phyloP scores from a whole-genome alignment of 2,329 filamentous ascomycete species.

The Xylariaceae sp. region DNA sequence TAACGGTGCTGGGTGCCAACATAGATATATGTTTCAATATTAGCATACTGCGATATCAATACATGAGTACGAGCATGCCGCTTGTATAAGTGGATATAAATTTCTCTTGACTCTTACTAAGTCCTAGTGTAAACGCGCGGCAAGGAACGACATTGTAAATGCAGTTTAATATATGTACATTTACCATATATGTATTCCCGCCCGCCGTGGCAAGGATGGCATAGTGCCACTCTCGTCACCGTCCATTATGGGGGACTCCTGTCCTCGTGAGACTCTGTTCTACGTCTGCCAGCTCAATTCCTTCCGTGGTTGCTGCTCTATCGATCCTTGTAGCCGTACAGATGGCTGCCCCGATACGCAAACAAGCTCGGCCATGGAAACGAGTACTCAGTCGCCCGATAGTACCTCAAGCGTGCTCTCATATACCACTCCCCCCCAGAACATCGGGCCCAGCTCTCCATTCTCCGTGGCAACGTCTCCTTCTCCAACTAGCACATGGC shows the following conservation, averaged over 20 bases:
- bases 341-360: not conserved
- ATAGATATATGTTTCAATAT: not conserved
- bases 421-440: not conserved
- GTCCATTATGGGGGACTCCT: not conserved
- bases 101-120: not conserved
- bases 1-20: not conserved
- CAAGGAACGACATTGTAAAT: not conserved
- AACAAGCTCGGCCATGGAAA: not conserved
- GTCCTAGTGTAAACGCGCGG: not conserved
- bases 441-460: not conserved
- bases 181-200: not conserved
- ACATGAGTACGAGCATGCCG: not conserved
- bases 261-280: not conserved
- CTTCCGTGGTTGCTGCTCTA: not conserved
- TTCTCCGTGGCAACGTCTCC: not conserved
- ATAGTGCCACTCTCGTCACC: not conserved
- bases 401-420: not conserved
- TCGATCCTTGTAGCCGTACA: not conserved
- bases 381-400: not conserved
- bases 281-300: not conserved
- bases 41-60: not conserved
- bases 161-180: not conserved
- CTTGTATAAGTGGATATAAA: not conserved
- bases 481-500: not conserved
- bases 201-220: not conserved